These are phyloP conservation scores for Stachybotrys elegans DNA, from an alignment of 2,329 filamentous ascomycete genomes.

Conservation along the genomic window DNA sequence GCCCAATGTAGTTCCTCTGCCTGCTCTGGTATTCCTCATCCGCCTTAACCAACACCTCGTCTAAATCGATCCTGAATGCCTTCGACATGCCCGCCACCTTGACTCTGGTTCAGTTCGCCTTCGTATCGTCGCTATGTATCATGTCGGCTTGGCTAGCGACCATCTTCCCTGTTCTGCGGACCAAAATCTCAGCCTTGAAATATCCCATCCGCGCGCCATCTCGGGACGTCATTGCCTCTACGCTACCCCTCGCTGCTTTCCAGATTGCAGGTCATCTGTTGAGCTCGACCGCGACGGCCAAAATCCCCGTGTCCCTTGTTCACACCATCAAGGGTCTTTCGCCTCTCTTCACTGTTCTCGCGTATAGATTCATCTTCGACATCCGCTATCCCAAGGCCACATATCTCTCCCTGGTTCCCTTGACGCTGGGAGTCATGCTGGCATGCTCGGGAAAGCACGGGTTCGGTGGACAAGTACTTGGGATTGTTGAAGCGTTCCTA, in stretches of 20 bases:
- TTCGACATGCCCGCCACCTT: constrained; percentile 88
- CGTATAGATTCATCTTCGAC: constrained; percentile 83
- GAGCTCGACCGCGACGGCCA: constrained; percentile 87
- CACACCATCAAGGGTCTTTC: constrained; percentile 98
- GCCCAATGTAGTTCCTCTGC: constrained; percentile 64
- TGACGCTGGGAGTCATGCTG: constrained; percentile 91
- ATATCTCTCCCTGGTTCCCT: constrained; percentile 82
- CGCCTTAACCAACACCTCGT: constrained; percentile 93
- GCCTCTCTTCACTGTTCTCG: constrained; percentile 88
- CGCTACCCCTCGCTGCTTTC: constrained; percentile 86
- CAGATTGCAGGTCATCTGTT: constrained; percentile 91
- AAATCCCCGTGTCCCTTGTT: constrained; percentile 93
- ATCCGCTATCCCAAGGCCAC: constrained; percentile 84
- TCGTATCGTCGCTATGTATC: constrained; percentile 85
- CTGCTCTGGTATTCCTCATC: constrained; percentile 93
- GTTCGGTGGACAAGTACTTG: constrained; percentile 81
- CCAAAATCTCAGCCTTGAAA: constrained; percentile 70
- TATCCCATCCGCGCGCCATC: constrained; percentile 79
- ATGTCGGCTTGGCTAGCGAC: constrained; percentile 71
- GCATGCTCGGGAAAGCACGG: constrained; percentile 79
- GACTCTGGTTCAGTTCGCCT: constrained; percentile 88
- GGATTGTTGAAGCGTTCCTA: constrained; percentile 82
- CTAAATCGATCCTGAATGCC: constrained; percentile 91
- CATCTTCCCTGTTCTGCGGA: constrained; percentile 65
- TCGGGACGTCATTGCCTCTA: constrained; percentile 76